phyloP scores from a whole-genome alignment of 2,329 filamentous ascomycete species.

The Bipolaris bicolor region DNA sequence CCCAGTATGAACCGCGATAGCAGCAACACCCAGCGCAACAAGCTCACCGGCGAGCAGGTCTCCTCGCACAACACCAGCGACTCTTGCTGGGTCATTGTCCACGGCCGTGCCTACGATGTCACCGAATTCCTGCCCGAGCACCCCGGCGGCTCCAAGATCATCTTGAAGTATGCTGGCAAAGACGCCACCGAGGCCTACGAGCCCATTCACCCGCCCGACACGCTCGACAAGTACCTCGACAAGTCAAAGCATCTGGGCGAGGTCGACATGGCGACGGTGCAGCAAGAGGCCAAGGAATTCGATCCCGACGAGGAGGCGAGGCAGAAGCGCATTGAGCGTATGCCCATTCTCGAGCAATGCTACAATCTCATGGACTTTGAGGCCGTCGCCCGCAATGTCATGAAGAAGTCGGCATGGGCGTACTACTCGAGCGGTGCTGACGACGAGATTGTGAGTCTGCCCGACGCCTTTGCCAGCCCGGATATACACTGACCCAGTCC shows the following conservation, averaged over 20 bases:
- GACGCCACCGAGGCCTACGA: constrained; percentile 57
- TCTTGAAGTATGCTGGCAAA: constrained; percentile 76
- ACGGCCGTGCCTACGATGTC: constrained; percentile 71
- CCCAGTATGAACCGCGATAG: constrained; percentile 53
- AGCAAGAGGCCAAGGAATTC: constrained; percentile 42
- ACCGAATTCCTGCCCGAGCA: constrained; percentile 69
- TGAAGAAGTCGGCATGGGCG: constrained; percentile 97
- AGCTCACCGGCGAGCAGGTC: constrained; percentile 57
- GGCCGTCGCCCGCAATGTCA: constrained; percentile 83
- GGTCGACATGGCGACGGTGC: constrained; percentile 46
- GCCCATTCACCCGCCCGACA: constrained; percentile 59
- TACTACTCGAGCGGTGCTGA: constrained; percentile 96
- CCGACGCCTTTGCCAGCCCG: background rate
- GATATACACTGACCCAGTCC: constrained; percentile 17
- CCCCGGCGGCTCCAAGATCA: constrained; percentile 78
- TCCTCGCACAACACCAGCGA: constrained; percentile 79
- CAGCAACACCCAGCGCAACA: constrained; percentile 50
- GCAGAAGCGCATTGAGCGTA: constrained; percentile 64
- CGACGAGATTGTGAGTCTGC: constrained; percentile 74
- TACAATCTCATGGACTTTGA: constrained; percentile 77
- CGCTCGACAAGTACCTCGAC: constrained; percentile 53
- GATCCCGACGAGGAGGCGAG: constrained; percentile 74
- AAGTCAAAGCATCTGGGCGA: constrained; percentile 50
- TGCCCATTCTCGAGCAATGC: constrained; percentile 55
- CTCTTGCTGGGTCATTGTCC: constrained; percentile 76